A percentile compares a stretch with the other conserved stretches of the same genome.
Conservation (phyloP, 1,284 basidiomycete genomes). For the Cryptococcus deneoformans region DNA sequence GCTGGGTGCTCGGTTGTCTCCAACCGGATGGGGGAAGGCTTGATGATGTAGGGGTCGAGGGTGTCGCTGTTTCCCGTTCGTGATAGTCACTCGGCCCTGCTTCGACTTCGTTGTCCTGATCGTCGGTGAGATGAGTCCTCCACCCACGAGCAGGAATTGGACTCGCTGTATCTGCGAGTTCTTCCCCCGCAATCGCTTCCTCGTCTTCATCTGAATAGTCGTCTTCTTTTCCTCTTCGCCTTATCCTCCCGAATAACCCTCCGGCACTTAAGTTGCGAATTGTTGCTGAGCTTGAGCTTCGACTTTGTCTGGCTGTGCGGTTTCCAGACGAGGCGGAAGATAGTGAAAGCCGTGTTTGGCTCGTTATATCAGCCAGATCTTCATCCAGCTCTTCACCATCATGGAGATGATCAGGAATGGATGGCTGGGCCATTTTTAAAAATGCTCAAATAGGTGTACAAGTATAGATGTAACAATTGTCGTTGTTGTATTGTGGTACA, state of each 20-base stretch:
- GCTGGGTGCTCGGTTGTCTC: conserved; percentile 6
- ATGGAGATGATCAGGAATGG: too few relatives aligned
- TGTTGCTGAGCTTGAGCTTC: conserved; percentile 8
- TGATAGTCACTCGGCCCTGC: conserved; percentile 23
- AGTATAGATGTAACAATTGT: too few relatives aligned
- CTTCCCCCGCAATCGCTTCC: not conserved
- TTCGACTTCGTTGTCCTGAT: not conserved
- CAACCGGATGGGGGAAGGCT: conserved; percentile 8
- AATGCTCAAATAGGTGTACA: too few relatives aligned
- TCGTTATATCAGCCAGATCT: too few relatives aligned
- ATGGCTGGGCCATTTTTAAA: too few relatives aligned
- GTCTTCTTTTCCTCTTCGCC: conserved; percentile 3
- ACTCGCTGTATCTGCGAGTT: not conserved
- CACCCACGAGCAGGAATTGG: conserved; percentile 7
- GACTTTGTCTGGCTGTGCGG: conserved; percentile 17
- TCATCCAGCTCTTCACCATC: too few relatives aligned
- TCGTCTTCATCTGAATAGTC: not conserved
- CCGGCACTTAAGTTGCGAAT: not conserved
- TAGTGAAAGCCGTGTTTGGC: too few relatives aligned
- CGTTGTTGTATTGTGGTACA: too few relatives aligned
- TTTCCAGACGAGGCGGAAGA: conserved; percentile 22
- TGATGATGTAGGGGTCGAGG: not conserved
- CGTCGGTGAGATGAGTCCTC: not conserved
- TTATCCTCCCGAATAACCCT: conserved; percentile 5
- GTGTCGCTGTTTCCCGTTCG: conserved; percentile 3